Conservation (phyloP, 148 eudicot genomes). For the Rhododendron ferrugineum region DNA sequence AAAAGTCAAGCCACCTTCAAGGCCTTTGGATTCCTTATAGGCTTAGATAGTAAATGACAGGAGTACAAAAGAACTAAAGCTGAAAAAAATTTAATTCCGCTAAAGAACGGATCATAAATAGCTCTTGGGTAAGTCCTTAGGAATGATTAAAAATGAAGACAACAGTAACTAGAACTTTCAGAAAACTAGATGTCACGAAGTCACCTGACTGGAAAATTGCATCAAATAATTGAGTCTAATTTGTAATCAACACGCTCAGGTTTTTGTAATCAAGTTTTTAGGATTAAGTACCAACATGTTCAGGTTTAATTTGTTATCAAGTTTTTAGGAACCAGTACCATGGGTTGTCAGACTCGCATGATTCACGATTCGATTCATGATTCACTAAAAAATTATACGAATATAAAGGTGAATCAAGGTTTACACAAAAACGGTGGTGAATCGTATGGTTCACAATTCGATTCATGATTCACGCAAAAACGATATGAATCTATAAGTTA, state of each 20-base stretch:
- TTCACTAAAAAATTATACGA: background rate
- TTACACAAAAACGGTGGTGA: background rate
- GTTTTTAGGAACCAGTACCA: background rate
- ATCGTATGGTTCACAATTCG: background rate
- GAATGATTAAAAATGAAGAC: background rate
- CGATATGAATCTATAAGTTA: no score
- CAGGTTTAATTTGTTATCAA: background rate
- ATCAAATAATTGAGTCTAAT: background rate
- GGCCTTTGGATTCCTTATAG: background rate
- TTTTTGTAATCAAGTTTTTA: background rate
- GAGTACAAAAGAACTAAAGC: background rate
- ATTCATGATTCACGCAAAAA: background rate
- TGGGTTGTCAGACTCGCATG: background rate
- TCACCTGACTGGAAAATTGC: background rate
- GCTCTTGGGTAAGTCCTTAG: background rate
- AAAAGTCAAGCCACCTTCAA: background rate
- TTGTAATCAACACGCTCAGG: background rate
- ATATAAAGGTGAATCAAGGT: background rate
- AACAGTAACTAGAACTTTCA: background rate
- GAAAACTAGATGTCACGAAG: background rate
- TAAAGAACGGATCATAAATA: background rate
- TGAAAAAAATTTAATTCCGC: background rate
- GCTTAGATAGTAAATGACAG: background rate
- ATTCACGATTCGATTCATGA: background rate
- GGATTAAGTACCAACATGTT: background rate